phyloP scores from a whole-genome alignment of 768 basidiomycete species.

The Gymnopilus dilepis region DNA sequence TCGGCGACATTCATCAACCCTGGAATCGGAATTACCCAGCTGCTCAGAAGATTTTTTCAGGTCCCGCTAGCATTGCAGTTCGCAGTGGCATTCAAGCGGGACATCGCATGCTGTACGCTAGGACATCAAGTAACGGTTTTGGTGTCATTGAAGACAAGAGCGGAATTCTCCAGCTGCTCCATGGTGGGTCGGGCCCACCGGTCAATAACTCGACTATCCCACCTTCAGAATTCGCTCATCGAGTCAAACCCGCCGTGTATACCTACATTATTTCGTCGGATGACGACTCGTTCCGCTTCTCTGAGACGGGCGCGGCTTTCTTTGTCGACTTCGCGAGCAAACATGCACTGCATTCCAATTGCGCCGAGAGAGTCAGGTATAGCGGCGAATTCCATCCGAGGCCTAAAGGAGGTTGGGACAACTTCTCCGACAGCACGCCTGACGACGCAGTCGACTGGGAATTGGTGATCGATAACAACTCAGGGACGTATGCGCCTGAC shows the following conservation, averaged over 20 bases:
- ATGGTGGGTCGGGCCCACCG: slow-evolving; percentile 40
- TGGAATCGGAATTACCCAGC: slow-evolving; percentile 75
- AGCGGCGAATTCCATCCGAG: slow-evolving; percentile 83
- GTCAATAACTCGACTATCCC: not conserved
- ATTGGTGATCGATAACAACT: slow-evolving; percentile 85
- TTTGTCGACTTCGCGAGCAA: slow-evolving; percentile 88
- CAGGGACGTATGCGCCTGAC: slow-evolving; percentile 85
- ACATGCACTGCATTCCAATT: slow-evolving; percentile 84
- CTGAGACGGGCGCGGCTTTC: slow-evolving; percentile 87
- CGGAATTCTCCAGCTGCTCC: slow-evolving; percentile 58
- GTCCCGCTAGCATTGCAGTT: slow-evolving; percentile 64
- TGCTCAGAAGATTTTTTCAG: slow-evolving; percentile 72
- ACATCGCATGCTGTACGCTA: slow-evolving; percentile 77
- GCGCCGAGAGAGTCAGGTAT: slow-evolving; percentile 68
- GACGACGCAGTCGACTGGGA: slow-evolving; percentile 76
- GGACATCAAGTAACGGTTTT: slow-evolving; percentile 64
- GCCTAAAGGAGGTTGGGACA: slow-evolving; percentile 69
- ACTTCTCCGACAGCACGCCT: slow-evolving; percentile 56
- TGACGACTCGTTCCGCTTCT: slow-evolving; percentile 81
- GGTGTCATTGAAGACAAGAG: slow-evolving; percentile 57
- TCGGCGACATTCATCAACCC: slow-evolving; percentile 61
- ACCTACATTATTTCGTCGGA: slow-evolving; percentile 83
- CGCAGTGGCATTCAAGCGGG: slow-evolving; percentile 74
- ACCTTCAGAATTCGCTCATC: slow-evolving; percentile 30
- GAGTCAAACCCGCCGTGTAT: slow-evolving; percentile 83